These are phyloP conservation scores for Gentiana dahurica DNA, from an alignment of 257 asterid genomes.

Conservation along the genomic window DNA sequence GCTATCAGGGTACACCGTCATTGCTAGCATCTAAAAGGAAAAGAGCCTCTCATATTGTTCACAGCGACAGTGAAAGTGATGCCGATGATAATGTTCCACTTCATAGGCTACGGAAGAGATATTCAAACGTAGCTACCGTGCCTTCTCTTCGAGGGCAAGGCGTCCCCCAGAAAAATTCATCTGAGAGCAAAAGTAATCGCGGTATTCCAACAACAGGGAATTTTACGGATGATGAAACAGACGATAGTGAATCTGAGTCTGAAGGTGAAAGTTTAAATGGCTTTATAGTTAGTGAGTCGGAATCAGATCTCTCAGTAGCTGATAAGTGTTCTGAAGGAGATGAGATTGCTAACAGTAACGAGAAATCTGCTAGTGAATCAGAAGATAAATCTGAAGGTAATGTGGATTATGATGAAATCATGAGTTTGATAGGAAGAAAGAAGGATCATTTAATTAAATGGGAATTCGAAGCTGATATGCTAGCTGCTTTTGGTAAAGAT, in stretches of 20 bases:
- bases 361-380: conserved; percentile 11
- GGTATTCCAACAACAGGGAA: conserved; percentile 6
- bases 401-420: conserved; percentile 30
- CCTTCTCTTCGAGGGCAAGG: conserved; percentile 11
- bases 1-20: conserved; percentile 3
- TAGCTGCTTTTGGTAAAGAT: conserved; percentile 45
- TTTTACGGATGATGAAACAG: conserved; percentile 17
- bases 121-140: background rate
- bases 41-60: conserved; percentile 25
- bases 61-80: conserved; percentile 43
- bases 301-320: conserved; percentile 16
- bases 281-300: conserved; percentile 39
- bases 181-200: background rate
- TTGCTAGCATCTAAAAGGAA: conserved; percentile 21
- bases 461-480: conserved; percentile 61
- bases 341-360: conserved; percentile 13
- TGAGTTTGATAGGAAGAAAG: conserved; percentile 39
- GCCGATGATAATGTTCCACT: conserved; percentile 33
- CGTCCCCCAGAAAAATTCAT: conserved; percentile 3
- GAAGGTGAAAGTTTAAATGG: conserved; percentile 46
- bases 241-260: conserved; percentile 28
- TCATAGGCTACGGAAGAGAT: conserved; percentile 17
- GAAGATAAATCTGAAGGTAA: conserved; percentile 24
- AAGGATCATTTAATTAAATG: conserved; percentile 34
- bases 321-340: conserved; percentile 13